phyloP scores from a whole-genome alignment of 2,329 filamentous ascomycete species.

The Leptographium wingfieldii region DNA sequence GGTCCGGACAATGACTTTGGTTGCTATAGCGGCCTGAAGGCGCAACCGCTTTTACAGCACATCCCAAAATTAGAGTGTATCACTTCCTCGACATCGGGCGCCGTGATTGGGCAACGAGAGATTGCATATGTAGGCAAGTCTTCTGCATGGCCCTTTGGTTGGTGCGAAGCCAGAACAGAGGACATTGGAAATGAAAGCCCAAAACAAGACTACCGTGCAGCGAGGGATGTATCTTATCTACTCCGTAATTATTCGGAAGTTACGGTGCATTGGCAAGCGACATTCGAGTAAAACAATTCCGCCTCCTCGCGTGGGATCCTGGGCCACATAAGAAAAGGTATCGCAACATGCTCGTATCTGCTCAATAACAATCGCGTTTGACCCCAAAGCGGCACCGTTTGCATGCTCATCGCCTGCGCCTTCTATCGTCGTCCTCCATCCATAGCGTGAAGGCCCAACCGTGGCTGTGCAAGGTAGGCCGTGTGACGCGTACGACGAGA shows the following conservation, averaged over 20 bases:
- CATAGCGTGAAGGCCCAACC: background rate
- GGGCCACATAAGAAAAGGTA: background rate
- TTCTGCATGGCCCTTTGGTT: too few species aligned
- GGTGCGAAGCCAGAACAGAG: too few species aligned
- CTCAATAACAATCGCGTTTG: background rate
- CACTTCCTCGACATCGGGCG: too few species aligned
- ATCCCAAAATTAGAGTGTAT: too few species aligned
- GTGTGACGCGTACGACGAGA: background rate
- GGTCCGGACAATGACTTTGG: too few species aligned
- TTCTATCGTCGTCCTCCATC: background rate
- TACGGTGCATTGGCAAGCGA: background rate
- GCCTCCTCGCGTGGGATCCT: background rate
- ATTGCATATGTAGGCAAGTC: too few species aligned
- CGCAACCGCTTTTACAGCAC: too few species aligned
- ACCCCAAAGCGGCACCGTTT: background rate
- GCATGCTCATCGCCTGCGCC: background rate
- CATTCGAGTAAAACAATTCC: background rate
- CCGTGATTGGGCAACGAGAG: too few species aligned
- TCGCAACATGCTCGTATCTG: background rate
- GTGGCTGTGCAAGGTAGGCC: background rate
- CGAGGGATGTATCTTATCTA: background rate
- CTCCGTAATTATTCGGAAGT: too few species aligned
- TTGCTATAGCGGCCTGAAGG: too few species aligned
- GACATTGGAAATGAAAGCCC: background rate
- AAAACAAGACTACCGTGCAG: background rate